These are phyloP conservation scores for Danielozyma ontarioensis DNA, from an alignment of 805 yeast species.

Conservation along the genomic window DNA sequence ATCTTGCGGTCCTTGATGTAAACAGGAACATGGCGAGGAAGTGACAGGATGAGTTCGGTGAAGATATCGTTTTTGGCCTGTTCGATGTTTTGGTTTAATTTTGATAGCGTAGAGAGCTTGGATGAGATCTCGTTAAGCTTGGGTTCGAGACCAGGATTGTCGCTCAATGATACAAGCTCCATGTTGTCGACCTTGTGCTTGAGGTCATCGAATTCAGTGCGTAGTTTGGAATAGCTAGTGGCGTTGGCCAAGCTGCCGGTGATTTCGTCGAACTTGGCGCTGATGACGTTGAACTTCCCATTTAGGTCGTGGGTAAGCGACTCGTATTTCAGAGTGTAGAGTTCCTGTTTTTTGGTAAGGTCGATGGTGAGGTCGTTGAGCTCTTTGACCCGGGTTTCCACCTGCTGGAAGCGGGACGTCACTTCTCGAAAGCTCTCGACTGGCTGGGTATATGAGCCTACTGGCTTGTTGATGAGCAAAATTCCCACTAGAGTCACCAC, in stretches of 20 bases:
- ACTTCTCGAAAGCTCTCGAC: constrained; percentile 3
- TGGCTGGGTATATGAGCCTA: constrained; percentile 1
- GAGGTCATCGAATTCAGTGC: constrained; percentile 8
- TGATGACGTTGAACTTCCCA: constrained; percentile 13
- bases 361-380: constrained; percentile 10
- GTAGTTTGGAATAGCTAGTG: constrained; percentile 6
- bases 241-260: constrained; percentile 1
- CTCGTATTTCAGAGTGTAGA: constrained; percentile 11
- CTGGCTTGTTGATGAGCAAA: background rate
- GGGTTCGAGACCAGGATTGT: constrained; percentile 9
- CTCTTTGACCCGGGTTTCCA: constrained; percentile 8
- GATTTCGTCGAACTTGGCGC: constrained; percentile 6
- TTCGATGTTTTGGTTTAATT: constrained; percentile 8
- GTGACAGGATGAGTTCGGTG: constrained; percentile 11
- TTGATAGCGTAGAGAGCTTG: constrained; percentile 10
- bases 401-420: constrained; percentile 5
- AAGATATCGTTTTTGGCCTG: constrained; percentile 12
- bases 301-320: constrained; percentile 8
- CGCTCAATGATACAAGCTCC: constrained; percentile 2
- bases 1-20: constrained; percentile 26
- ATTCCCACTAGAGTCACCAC: constrained; percentile 1
- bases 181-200: constrained; percentile 7
- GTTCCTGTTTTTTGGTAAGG: constrained; percentile 14
- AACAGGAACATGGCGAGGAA: constrained; percentile 30
- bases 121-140: constrained; percentile 11